Percentiles rank a stretch among this genome's conserved stretches.
phyloP scores from a whole-genome alignment of 768 basidiomycete genomes.

The Xerocomellus dryophilus region DNA sequence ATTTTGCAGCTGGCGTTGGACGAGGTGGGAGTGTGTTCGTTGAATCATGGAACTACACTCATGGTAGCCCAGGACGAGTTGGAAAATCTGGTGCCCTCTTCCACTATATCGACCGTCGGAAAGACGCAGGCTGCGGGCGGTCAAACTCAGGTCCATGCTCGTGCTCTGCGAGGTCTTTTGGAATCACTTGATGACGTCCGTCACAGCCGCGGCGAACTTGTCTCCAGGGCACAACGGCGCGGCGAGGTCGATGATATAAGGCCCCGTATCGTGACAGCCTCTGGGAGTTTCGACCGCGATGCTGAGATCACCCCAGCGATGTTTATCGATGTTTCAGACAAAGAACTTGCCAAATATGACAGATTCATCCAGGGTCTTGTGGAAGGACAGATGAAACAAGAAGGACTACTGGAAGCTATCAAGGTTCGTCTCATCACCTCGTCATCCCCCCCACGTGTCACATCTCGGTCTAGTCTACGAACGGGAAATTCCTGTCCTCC shows the following conservation, averaged over 20 bases:
- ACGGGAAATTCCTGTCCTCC: conserved; percentile 71
- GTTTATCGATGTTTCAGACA: conserved; percentile 83
- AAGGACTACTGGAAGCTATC: conserved; percentile 61
- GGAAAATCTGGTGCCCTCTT: conserved; percentile 66
- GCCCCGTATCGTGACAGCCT: conserved; percentile 60
- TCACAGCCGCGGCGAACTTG: conserved; percentile 55
- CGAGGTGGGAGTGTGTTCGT: conserved; percentile 37
- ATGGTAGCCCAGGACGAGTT: conserved; percentile 50
- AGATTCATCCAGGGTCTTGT: conserved; percentile 61
- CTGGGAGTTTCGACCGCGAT: conserved; percentile 62
- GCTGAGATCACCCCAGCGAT: conserved; percentile 74
- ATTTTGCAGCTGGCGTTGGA: conserved; percentile 71
- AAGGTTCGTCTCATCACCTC: conserved; percentile 47
- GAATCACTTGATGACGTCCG: conserved; percentile 79
- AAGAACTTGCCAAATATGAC: conserved; percentile 80
- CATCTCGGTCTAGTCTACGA: conserved; percentile 46
- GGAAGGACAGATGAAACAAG: conserved; percentile 56
- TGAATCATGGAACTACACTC: neutral
- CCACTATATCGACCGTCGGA: conserved; percentile 41
- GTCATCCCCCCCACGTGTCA: neutral
- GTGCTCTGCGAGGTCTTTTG: conserved; percentile 66
- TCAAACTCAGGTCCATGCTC: conserved; percentile 60
- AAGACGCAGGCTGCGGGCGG: conserved; percentile 37
- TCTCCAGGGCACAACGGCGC: conserved; percentile 60
- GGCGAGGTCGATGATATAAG: conserved; percentile 72